Conservation (phyloP, 1,284 basidiomycete genomes). For the Apiotrichum porosum region DNA sequence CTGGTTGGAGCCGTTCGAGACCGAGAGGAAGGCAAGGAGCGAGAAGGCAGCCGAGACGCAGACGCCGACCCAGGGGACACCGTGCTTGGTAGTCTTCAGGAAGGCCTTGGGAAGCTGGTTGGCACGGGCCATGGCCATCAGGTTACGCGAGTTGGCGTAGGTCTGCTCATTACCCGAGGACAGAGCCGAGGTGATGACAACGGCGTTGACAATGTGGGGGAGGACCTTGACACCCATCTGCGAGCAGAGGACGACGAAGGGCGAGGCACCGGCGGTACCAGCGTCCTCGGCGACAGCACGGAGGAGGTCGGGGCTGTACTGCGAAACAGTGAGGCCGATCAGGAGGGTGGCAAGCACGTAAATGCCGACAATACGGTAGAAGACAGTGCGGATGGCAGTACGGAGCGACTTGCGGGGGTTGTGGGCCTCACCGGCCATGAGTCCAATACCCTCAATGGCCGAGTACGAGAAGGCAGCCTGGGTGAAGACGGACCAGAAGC, state of each 20-base stretch:
- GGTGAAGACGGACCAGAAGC: conserved; percentile 59
- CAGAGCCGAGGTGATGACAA: conserved; percentile 56
- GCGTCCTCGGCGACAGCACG: conserved; percentile 55
- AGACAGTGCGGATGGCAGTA: conserved; percentile 66
- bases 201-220: conserved; percentile 63
- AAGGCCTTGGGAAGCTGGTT: conserved; percentile 71
- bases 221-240: conserved; percentile 67
- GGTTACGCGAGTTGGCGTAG: conserved; percentile 52
- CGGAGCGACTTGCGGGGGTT: conserved; percentile 67
- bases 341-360: conserved; percentile 48
- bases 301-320: conserved; percentile 45
- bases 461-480: conserved; percentile 37
- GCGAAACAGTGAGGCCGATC: conserved; percentile 43
- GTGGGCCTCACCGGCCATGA: conserved; percentile 48
- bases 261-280: conserved; percentile 64
- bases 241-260: conserved; percentile 67
- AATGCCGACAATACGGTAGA: conserved; percentile 62
- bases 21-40: conserved; percentile 53
- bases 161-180: conserved; percentile 54
- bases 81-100: conserved; percentile 56
- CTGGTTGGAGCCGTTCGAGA: conserved; percentile 56
- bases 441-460: conserved; percentile 47
- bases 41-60: conserved; percentile 64
- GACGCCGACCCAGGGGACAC: conserved; percentile 60
- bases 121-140: conserved; percentile 52